Conservation (phyloP, 2,329 filamentous ascomycete species). For the Elsinoe perseae region DNA sequence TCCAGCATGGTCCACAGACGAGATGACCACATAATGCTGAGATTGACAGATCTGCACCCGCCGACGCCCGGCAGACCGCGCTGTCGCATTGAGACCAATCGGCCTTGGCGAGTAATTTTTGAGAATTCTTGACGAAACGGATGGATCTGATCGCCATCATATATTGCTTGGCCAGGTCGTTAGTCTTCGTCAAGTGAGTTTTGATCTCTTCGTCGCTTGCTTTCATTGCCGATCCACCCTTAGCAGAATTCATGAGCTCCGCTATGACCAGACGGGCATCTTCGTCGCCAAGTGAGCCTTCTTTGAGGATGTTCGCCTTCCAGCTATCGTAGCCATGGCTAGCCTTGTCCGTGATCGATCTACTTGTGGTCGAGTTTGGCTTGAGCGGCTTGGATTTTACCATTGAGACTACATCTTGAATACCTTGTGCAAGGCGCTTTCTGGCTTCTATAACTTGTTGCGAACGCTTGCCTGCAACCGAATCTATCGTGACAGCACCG, state of each 20-base stretch:
- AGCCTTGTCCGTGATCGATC: not conserved
- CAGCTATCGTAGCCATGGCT: slow-evolving; percentile 18
- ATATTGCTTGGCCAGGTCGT: slow-evolving; percentile 10
- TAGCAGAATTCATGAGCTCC: slow-evolving; percentile 8
- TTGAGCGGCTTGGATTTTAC: slow-evolving; percentile 16
- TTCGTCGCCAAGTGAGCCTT: slow-evolving; percentile 23
- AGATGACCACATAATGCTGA: slow-evolving; percentile 46
- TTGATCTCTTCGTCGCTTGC: slow-evolving; percentile 5
- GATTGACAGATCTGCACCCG: slow-evolving; percentile 24
- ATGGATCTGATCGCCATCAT: not conserved
- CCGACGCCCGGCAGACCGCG: not conserved
- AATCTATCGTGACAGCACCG: not conserved
- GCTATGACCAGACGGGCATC: slow-evolving; percentile 24
- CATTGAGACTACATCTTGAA: not conserved
- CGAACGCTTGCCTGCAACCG: not conserved
- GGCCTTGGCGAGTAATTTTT: not conserved
- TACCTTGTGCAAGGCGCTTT: not conserved
- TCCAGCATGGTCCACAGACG: slow-evolving; percentile 39
- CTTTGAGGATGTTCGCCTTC: slow-evolving; percentile 20
- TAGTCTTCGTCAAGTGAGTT: not conserved
- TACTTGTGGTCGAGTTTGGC: slow-evolving; percentile 12
- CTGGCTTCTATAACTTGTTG: not conserved
- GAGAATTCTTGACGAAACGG: slow-evolving; percentile 5
- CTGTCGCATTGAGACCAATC: slow-evolving; percentile 6
- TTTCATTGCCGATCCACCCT: slow-evolving; percentile 3